Evolutionary conservation across 805 yeast genomes (phyloP).

Genomic region (Pichia cabralensis): DNA sequence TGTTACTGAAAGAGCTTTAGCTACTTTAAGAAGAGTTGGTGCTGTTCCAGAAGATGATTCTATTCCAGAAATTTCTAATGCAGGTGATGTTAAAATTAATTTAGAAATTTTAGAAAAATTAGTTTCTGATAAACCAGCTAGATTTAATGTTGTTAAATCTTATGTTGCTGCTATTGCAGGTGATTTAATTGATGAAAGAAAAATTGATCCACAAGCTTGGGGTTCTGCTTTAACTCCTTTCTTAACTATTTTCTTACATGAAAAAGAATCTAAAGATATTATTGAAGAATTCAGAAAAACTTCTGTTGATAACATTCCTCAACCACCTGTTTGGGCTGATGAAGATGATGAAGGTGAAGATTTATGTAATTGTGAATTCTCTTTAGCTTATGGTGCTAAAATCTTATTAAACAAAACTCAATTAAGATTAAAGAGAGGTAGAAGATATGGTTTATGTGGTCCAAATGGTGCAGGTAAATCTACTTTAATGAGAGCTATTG

Average conservation of each 20-base stretch:
- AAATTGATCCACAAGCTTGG: conserved; percentile 90
- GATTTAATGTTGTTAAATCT: conserved; percentile 69
- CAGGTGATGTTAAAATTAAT: conserved; percentile 93
- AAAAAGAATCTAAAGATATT: conserved; percentile 78
- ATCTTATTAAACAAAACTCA: conserved; percentile 99
- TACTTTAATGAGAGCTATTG: conserved; percentile 92
- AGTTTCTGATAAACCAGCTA: conserved; percentile 55
- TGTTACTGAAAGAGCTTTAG: conserved; percentile 93
- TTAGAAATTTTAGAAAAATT: conserved; percentile 69
- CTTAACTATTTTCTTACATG: conserved; percentile 93
- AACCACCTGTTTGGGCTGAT: conserved; percentile 76
- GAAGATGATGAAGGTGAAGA: conserved; percentile 99
- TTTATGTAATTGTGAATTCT: conserved; percentile 99
- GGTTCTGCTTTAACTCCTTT: conserved; percentile 79
- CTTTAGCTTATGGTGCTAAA: conserved; percentile 99
- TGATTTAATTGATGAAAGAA: conserved; percentile 97
- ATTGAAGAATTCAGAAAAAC: conserved; percentile 92
- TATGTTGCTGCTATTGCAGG: conserved; percentile 97
- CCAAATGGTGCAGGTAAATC: conserved; percentile 99
- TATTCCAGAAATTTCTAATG: conserved; percentile 96
- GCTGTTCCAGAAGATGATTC: conserved; percentile 81
- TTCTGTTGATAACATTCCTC: conserved; percentile 97
- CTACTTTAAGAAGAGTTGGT: conserved; percentile 98
- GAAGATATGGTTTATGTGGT: conserved; percentile 99
- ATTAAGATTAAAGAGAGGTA: conserved; percentile 96